These are phyloP conservation scores for Blastomyces silverae DNA, from an alignment of 2,329 filamentous ascomycete species.

Conservation along the genomic window DNA sequence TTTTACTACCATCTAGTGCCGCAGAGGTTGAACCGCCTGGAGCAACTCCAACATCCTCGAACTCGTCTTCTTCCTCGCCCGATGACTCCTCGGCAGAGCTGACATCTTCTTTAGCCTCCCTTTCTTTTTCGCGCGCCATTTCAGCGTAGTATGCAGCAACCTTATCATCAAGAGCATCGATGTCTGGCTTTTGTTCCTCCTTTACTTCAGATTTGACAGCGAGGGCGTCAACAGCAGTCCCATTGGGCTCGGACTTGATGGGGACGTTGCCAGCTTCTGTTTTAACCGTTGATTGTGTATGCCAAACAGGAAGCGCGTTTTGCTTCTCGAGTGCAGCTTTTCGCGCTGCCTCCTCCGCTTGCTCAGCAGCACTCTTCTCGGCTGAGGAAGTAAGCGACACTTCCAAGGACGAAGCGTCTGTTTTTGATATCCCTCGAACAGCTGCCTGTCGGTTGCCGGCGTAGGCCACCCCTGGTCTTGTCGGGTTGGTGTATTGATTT, in stretches of 20 bases:
- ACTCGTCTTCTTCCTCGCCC: slow-evolving; percentile 23
- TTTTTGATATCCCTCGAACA: slow-evolving; percentile 40
- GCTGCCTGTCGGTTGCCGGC: slow-evolving; percentile 34
- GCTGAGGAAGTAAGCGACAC: slow-evolving; percentile 45
- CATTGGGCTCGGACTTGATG: slow-evolving; percentile 19
- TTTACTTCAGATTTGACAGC: slow-evolving; percentile 29
- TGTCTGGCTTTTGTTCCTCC: slow-evolving; percentile 39
- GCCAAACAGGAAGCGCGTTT: slow-evolving; percentile 49
- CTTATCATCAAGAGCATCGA: slow-evolving; percentile 42
- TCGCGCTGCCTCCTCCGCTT: slow-evolving; percentile 43
- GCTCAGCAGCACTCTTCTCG: slow-evolving; percentile 46
- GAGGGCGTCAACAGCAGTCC: slow-evolving; percentile 16
- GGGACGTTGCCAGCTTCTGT: slow-evolving; percentile 18
- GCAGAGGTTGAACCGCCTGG: slow-evolving; percentile 34
- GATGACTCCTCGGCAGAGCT: slow-evolving; percentile 33
- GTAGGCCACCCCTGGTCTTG: slow-evolving; percentile 38
- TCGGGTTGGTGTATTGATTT: slow-evolving; percentile 39
- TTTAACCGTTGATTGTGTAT: slow-evolving; percentile 46
- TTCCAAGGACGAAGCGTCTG: slow-evolving; percentile 41
- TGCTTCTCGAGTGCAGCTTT: slow-evolving; percentile 47
- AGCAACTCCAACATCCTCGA: slow-evolving; percentile 22
- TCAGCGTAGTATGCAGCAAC: slow-evolving; percentile 44
- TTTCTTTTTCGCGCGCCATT: slow-evolving; percentile 40
- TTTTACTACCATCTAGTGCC: slow-evolving; percentile 21
- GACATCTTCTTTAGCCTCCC: slow-evolving; percentile 38